A percentile compares a stretch with the other conserved stretches of the same genome.
phyloP scores from a whole-genome alignment of 257 asterid species.

The Scutellaria barbata region DNA sequence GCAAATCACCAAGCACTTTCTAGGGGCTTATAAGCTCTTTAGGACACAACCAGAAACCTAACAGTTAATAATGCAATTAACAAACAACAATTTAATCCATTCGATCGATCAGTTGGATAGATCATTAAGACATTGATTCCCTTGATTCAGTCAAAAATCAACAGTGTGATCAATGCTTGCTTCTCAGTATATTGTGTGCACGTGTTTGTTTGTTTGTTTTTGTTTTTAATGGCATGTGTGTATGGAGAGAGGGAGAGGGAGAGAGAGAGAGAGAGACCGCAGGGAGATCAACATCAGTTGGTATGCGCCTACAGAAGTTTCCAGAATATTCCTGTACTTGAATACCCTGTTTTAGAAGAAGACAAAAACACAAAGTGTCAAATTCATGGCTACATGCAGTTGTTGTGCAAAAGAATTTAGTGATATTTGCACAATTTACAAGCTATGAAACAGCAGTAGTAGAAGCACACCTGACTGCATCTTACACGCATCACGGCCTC shows the following conservation, averaged over 20 bases:
- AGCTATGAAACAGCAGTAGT: constrained; percentile 26
- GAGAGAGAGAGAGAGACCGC: constrained; percentile 69
- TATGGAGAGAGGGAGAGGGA: constrained; percentile 26
- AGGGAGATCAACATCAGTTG: constrained; percentile 97
- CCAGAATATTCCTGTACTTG: constrained; percentile 98
- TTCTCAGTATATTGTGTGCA: not conserved
- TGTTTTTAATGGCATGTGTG: constrained; percentile 19
- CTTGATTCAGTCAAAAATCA: constrained; percentile 9
- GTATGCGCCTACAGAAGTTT: constrained; percentile 94
- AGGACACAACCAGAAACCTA: not conserved
- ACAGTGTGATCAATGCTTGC: constrained; percentile 12
- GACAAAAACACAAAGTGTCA: constrained; percentile 1
- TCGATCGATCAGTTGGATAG: not conserved
- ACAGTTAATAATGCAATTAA: not conserved
- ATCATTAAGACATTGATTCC: constrained; percentile 2
- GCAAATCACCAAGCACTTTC: too few species aligned
- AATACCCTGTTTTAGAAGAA: constrained; percentile 65
- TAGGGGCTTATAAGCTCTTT: too few species aligned
- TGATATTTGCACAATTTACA: constrained; percentile 26
- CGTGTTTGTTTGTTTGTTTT: not conserved
- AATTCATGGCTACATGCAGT: constrained; percentile 17
- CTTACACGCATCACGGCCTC: constrained; percentile 99
- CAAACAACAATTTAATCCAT: constrained; percentile 1
- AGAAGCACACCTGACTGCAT: constrained; percentile 87
- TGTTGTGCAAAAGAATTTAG: constrained; percentile 25